Evolutionary conservation across 2,329 filamentous ascomycete species (phyloP).

Genomic region (Sclerotinia glacialis): DNA sequence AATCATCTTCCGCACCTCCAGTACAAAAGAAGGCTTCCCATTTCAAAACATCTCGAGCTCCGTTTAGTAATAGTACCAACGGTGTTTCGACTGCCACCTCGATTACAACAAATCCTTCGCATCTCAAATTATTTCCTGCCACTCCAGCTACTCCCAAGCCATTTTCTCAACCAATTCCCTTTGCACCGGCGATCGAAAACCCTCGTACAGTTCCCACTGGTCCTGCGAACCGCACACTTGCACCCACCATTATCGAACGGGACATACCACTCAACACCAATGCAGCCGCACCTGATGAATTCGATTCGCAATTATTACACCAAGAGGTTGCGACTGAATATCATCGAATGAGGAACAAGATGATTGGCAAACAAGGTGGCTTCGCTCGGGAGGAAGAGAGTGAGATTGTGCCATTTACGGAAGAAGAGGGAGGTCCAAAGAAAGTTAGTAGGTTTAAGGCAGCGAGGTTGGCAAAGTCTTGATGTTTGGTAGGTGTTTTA

Average conservation of each 20-base stretch:
- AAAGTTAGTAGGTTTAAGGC: constrained; percentile 73
- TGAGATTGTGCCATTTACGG: constrained; percentile 61
- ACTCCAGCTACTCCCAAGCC: constrained; percentile 30
- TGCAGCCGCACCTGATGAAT: constrained; percentile 55
- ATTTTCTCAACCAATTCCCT: constrained; percentile 34
- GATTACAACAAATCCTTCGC: constrained; percentile 16
- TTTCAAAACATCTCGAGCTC: constrained; percentile 44
- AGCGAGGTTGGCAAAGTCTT: constrained; percentile 55
- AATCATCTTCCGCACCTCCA: constrained; percentile 26
- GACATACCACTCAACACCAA: constrained; percentile 40
- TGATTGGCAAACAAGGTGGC: constrained; percentile 80
- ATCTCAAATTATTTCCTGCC: constrained; percentile 30
- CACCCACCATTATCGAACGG: constrained; percentile 58
- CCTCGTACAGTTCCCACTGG: constrained; percentile 36
- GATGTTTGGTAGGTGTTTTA: constrained; percentile 10
- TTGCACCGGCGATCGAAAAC: constrained; percentile 28
- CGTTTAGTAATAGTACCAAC: constrained; percentile 25
- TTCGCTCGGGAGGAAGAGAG: constrained; percentile 69
- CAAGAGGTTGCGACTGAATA: constrained; percentile 81
- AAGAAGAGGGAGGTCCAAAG: constrained; percentile 61
- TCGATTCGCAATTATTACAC: constrained; percentile 70
- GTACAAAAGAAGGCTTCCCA: constrained; percentile 43
- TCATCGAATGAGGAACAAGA: constrained; percentile 74
- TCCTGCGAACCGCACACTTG: constrained; percentile 51
- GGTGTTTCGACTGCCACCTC: constrained; percentile 23